These are phyloP conservation scores for Inonotus obliquus DNA, from an alignment of 1,284 basidiomycete species.

Conservation along the genomic window DNA sequence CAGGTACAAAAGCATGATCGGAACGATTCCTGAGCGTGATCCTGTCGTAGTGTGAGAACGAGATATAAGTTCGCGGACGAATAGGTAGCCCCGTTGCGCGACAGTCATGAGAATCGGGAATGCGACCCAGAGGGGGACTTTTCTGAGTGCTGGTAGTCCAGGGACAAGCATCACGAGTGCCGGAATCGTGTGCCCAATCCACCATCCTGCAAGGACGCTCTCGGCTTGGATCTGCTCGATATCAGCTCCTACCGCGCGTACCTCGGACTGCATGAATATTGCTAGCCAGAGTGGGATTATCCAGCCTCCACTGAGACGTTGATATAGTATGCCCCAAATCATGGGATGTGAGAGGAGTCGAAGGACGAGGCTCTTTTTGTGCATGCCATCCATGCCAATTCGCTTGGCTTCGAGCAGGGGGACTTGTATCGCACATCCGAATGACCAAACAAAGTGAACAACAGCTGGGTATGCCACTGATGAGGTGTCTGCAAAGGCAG, in stretches of 20 bases:
- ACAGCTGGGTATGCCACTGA: conserved; percentile 16
- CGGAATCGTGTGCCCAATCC: conserved; percentile 17
- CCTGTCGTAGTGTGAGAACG: neutral
- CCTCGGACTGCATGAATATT: conserved; percentile 12
- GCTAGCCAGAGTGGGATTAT: conserved; percentile 17
- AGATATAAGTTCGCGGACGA: neutral
- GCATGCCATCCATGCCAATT: neutral
- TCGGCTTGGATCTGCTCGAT: conserved; percentile 14
- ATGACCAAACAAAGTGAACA: conserved; percentile 18
- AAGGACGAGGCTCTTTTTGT: neutral
- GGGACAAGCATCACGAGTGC: conserved; percentile 19
- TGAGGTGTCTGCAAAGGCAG: conserved; percentile 16
- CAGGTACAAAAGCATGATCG: conserved; percentile 8
- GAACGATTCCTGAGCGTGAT: conserved; percentile 4
- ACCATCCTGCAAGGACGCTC: conserved; percentile 17
- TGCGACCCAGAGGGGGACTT: conserved; percentile 15
- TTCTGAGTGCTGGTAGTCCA: conserved; percentile 12
- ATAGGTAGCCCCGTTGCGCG: conserved; percentile 8
- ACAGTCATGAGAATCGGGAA: conserved; percentile 19
- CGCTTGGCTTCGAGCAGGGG: conserved; percentile 17
- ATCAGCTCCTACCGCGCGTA: conserved; percentile 8
- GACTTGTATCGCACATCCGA: conserved; percentile 15
- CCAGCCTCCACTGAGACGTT: conserved; percentile 18
- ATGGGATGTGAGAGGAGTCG: conserved; percentile 11
- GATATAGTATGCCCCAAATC: conserved; percentile 18